phyloP scores from a whole-genome alignment of 352 stramenopile genomes.

The Pythium folliculosum region DNA sequence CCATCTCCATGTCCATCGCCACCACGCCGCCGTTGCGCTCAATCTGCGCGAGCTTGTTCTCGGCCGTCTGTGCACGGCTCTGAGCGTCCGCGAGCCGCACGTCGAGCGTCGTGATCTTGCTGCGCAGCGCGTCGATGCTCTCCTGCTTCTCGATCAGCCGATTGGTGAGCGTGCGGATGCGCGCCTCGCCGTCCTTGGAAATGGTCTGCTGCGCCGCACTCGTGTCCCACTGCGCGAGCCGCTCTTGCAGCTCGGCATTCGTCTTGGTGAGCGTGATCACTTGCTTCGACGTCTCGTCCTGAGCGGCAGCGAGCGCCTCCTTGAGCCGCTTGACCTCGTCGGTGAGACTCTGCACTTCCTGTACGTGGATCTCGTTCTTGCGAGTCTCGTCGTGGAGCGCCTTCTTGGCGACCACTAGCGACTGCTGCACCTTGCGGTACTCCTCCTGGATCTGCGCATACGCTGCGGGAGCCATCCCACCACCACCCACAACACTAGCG shows the following conservation, averaged over 20 bases:
- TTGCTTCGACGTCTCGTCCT: conserved; percentile 44
- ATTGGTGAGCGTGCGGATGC: conserved; percentile 81
- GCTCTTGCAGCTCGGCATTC: conserved; percentile 51
- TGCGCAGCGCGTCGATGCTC: conserved; percentile 66
- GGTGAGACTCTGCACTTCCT: conserved; percentile 58
- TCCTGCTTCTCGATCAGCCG: conserved; percentile 84
- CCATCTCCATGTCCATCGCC: conserved; percentile 69
- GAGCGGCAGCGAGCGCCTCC: conserved; percentile 31
- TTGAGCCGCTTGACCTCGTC: conserved; percentile 63
- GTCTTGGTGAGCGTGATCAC: conserved; percentile 40
- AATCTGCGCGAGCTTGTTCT: conserved; percentile 64
- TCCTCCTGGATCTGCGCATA: conserved; percentile 42
- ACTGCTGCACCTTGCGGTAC: conserved; percentile 61
- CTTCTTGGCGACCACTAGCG: conserved; percentile 74
- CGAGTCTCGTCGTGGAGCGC: conserved; percentile 66
- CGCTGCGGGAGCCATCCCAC: background rate
- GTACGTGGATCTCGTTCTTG: conserved; percentile 66
- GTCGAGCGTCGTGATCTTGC: conserved; percentile 68
- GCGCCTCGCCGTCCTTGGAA: conserved; percentile 45
- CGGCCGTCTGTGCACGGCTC: conserved; percentile 40
- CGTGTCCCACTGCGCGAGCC: conserved; percentile 39
- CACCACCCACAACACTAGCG: background rate
- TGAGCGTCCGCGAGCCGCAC: conserved; percentile 65
- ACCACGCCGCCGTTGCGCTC: conserved; percentile 62
- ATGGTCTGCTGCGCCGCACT: conserved; percentile 24